phyloP scores from a whole-genome alignment of 305 asterid species.

The Galium porrigens region DNA sequence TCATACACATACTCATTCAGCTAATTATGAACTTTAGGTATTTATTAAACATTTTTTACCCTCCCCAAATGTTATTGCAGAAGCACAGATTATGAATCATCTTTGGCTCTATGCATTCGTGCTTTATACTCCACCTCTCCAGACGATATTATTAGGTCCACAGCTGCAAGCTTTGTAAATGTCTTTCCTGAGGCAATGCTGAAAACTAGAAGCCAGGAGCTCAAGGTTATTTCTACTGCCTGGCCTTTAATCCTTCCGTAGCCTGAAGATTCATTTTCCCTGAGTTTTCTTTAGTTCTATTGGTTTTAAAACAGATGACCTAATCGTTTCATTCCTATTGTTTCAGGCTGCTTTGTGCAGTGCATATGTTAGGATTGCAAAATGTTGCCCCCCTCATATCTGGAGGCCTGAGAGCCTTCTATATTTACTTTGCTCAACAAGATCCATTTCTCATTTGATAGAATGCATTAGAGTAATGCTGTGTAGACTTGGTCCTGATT shows the following conservation, averaged over 20 bases:
- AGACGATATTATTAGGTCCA: conserved; percentile 60
- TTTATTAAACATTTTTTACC: neutral
- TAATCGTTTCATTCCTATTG: neutral
- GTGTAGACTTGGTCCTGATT: conserved; percentile 47
- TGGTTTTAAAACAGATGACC: conserved; percentile 4
- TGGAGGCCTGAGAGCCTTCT: conserved; percentile 84
- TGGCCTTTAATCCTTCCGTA: conserved; percentile 11
- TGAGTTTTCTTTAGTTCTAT: conserved; percentile 1
- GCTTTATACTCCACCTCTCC: conserved; percentile 56
- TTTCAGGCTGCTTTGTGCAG: conserved; percentile 66
- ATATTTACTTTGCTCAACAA: conserved; percentile 46
- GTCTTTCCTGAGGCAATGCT: conserved; percentile 53
- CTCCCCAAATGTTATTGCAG: conserved; percentile 30
- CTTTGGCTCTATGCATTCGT: conserved; percentile 71
- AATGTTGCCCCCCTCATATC: conserved; percentile 51
- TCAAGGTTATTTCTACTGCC: conserved; percentile 38
- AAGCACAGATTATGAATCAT: conserved; percentile 56
- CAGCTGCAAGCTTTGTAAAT: conserved; percentile 48
- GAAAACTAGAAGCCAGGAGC: conserved; percentile 64
- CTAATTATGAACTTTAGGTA: neutral
- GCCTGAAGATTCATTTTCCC: conserved; percentile 12
- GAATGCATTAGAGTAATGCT: conserved; percentile 68
- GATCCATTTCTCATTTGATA: conserved; percentile 33
- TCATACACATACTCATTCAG: neutral
- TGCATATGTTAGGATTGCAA: conserved; percentile 63